phyloP scores from a whole-genome alignment of 495 filamentous ascomycete species.

The Astrothelium macrocarpum region DNA sequence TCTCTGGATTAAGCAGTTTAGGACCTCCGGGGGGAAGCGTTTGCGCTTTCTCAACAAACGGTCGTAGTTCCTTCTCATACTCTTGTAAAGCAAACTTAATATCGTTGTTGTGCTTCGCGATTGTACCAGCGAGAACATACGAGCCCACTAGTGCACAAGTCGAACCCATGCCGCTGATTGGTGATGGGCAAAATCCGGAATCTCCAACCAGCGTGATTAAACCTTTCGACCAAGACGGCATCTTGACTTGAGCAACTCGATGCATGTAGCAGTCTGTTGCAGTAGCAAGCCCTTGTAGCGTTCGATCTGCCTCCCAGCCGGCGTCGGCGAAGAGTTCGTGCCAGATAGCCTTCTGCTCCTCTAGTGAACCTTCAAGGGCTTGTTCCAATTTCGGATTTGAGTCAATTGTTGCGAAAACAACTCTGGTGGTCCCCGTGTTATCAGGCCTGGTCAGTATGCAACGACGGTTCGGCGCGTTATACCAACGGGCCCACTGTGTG shows the following conservation, averaged over 20 bases:
- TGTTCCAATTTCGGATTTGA: constrained; percentile 8
- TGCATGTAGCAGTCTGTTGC: constrained; percentile 21
- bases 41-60: constrained; percentile 33
- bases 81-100: constrained; percentile 29
- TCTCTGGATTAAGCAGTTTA: background rate
- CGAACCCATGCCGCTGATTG: constrained; percentile 28
- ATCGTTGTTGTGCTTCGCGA: constrained; percentile 23
- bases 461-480: constrained; percentile 15
- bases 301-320: constrained; percentile 13
- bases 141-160: constrained; percentile 21
- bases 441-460: constrained; percentile 16
- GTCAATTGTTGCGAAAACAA: constrained; percentile 8
- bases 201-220: constrained; percentile 25
- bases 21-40: constrained; percentile 22
- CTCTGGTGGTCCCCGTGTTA: constrained; percentile 8
- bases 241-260: constrained; percentile 21
- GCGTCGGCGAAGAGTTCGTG: constrained; percentile 9
- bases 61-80: constrained; percentile 38
- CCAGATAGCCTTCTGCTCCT: constrained; percentile 14
- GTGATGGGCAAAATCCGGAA: constrained; percentile 25
- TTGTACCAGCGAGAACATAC: constrained; percentile 22
- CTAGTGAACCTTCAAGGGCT: background rate
- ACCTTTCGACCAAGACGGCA: constrained; percentile 19
- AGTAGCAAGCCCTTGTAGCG: constrained; percentile 11
- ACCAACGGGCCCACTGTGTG: constrained; percentile 17